Evolutionary conservation across 2,329 filamentous ascomycete genomes (phyloP), one percentile per base, ranked within the genome.

Genomic region (Geoglossum cookeanum): DNA sequence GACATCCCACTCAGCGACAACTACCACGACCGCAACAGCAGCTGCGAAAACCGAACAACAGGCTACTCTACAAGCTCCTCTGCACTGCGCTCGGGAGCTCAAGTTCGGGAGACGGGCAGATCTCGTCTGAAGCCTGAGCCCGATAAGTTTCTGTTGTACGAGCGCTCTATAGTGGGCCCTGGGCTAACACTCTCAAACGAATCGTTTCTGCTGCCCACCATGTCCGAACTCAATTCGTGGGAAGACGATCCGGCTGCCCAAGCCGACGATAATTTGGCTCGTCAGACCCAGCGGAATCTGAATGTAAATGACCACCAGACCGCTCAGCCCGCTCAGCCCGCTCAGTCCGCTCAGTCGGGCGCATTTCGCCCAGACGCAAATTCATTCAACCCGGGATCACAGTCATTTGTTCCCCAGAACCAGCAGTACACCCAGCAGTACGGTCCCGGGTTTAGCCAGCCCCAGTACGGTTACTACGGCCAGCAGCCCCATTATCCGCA

Each of bases 171-270:
- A 52, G 27, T 52, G 11, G 8, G 48, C 29, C 27, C 4, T 29
- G 8, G 29, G 17, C 29, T 49, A 32, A 27, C 15, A 8, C 11
- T 37, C 49, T 35, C 6, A 53, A 37, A 13, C 15, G 29, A 53
- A 8, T 27, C 22, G 13, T 9, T 35, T 33, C 13, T n/a, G n/a
- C 22, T 17, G 30, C 5, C 15, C 49, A 77, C 58, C 67, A 95
- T 95, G 89, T 85, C 90, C 65, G 83, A 90, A 70, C 85, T 88
- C 66, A 89, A 94, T 71, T 95, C 89, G 61, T 97, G 92, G 87
- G 90, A 97, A 74, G 88, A 94, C 67, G 87, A 90, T 66, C 82
- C 83, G 66, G 76, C 83, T 57, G 82, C 80, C 61, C 84, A 87
- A 75, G 84, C 90, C 65, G 84, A 79, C 62, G 71, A 87, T 69